These are phyloP conservation scores for Solanum clarkiae DNA, from an alignment of 257 asterid genomes.

Conservation along the genomic window DNA sequence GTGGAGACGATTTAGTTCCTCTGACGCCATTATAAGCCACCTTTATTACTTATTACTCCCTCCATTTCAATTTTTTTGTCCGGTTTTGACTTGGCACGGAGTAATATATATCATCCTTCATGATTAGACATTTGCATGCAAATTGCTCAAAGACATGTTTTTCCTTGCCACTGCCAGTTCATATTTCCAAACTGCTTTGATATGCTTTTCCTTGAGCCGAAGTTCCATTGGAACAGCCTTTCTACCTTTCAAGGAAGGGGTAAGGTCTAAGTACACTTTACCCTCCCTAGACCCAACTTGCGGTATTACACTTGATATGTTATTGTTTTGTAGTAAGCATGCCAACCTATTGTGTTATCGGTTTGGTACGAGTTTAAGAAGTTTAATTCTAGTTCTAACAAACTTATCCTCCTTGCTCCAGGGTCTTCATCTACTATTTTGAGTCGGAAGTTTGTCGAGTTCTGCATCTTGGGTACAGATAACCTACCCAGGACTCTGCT, in stretches of 20 bases:
- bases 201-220: not conserved
- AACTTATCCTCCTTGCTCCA: conserved; percentile 8
- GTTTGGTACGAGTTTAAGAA: not conserved
- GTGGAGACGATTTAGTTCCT: not conserved
- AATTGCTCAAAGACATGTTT: not conserved
- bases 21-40: not conserved
- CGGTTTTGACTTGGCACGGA: too few relatives aligned
- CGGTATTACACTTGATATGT: too few relatives aligned
- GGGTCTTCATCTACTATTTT: conserved; percentile 63
- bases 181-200: not conserved
- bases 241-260: too few relatives aligned
- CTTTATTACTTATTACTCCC: not conserved
- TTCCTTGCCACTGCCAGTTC: not conserved
- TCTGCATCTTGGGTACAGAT: conserved; percentile 63
- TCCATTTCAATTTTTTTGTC: too few relatives aligned
- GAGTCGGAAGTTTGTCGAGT: conserved; percentile 70
- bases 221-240: not conserved
- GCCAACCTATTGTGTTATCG: not conserved
- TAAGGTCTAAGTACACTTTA: too few relatives aligned
- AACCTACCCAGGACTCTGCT: conserved; percentile 80
- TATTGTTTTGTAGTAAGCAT: not conserved
- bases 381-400: not conserved
- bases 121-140: not conserved
- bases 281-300: too few relatives aligned
- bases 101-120: not conserved